A percentile compares a stretch with the other conserved stretches of the same genome.
phyloP scores from a whole-genome alignment of 371 early-diverging fungal genomes.

The Choanephora cucurbitarum region DNA sequence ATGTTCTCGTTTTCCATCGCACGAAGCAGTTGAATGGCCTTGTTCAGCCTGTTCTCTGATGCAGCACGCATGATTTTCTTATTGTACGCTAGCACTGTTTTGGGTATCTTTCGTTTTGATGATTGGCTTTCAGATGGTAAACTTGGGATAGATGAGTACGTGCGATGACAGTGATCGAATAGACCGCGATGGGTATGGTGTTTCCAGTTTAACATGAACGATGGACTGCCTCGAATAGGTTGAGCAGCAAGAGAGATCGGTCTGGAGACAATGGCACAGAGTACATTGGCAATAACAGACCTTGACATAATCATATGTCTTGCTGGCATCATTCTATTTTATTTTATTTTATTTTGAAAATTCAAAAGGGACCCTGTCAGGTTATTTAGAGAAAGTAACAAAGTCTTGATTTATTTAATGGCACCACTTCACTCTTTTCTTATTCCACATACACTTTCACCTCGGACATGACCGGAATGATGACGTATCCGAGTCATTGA shows the following conservation, averaged over 20 bases:
- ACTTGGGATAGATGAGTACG: slow-evolving; percentile 1
- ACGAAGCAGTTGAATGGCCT: slow-evolving; percentile 33
- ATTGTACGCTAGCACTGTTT: slow-evolving; percentile 26
- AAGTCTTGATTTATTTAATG: no score
- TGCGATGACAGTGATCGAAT: not conserved
- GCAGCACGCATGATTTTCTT: slow-evolving; percentile 17
- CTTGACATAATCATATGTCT: slow-evolving; percentile 10
- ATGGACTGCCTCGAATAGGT: not conserved
- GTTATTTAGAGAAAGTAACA: not conserved
- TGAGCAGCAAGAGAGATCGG: not conserved
- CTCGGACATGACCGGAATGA: no score
- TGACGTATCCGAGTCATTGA: no score
- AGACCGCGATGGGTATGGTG: not conserved
- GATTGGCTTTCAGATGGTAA: not conserved
- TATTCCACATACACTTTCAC: no score
- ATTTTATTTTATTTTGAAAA: not conserved
- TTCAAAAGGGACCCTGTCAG: not conserved
- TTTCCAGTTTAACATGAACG: not conserved
- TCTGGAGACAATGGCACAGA: slow-evolving; percentile 22
- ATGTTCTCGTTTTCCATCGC: slow-evolving; percentile 32
- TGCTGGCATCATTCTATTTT: not conserved
- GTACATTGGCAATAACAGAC: slow-evolving; percentile 17
- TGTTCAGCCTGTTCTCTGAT: slow-evolving; percentile 29
- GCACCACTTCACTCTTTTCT: no score
- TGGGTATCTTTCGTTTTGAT: slow-evolving; percentile 22